Evolutionary conservation across 768 basidiomycete species (phyloP), one percentile per base, ranked within the genome.

Genomic region (Mycena maculata): DNA sequence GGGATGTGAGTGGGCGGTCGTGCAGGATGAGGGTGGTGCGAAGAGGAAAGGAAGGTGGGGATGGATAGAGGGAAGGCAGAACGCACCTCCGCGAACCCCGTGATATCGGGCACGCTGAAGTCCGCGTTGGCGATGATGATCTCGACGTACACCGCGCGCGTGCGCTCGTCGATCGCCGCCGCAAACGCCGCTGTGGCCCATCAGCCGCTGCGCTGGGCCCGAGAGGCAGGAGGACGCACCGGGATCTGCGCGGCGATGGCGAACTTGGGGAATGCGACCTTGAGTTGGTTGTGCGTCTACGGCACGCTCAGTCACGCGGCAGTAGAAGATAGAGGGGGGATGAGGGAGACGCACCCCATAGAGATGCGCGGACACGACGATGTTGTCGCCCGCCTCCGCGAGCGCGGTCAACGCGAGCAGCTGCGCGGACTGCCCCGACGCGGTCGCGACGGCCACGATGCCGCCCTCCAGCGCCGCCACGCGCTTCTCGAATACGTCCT

Each of bases 381-480:
- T 87, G 71, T 89, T 89, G 65, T 89, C 87, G 1, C 88, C 88
- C 3, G 79, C 64, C 15, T 76, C 69, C 0, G 83, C 81, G 16
- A 87, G 76, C 6, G 81, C 79, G 0, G 82, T 74, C 58, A 88
- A 78, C 0, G 86, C 76, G 77, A 87, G 79, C 74, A 88, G 85
- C 67, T 88, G 86, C 0, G 87, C 88, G 4, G 84, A 77, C 69
- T 87, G 87, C 0, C 88, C 88, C 63, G 83, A 84, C 7, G 86
- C 76, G 0, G 85, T 76, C 6, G 87, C 87, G 0, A 89, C 78
- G 10, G 87, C 88, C 0, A 85, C 87, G 0, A 76, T 76, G 20
- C 88, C 88, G 6, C 86, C 85, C 65, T 89, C 88, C 23, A 90
- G 78, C 0, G 86, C 87, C 4, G 86, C 85, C 16, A 89, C 83